These are phyloP conservation scores for Teratosphaeriaceae sp. DNA, from an alignment of 2,329 filamentous ascomycete genomes.

Conservation along the genomic window DNA sequence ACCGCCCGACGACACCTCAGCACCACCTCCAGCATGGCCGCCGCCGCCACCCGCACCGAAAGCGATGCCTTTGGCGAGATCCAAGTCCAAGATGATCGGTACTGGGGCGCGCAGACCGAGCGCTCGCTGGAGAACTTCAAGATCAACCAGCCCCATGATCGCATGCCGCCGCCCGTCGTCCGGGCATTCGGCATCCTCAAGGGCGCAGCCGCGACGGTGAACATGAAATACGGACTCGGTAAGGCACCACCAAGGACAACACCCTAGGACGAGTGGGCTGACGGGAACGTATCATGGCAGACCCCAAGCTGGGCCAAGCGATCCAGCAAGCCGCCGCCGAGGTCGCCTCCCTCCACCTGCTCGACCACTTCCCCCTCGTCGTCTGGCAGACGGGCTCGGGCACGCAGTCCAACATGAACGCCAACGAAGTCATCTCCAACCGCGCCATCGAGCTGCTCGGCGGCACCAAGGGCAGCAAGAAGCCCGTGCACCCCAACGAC, in stretches of 20 bases:
- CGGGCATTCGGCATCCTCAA: constrained; percentile 96
- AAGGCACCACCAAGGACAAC: constrained; percentile 31
- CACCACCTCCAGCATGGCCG: constrained; percentile 28
- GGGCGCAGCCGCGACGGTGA: constrained; percentile 90
- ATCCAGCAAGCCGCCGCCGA: constrained; percentile 93
- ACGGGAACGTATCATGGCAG: constrained; percentile 37
- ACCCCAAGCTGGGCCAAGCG: constrained; percentile 81
- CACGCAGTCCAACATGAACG: constrained; percentile 99
- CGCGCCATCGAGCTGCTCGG: constrained; percentile 96
- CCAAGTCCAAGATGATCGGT: constrained; percentile 84
- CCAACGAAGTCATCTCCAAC: constrained; percentile 99
- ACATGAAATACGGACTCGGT: constrained; percentile 88
- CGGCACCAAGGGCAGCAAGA: constrained; percentile 91
- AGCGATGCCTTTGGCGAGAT: constrained; percentile 98
- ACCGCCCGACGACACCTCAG: constrained; percentile 20
- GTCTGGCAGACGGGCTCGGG: constrained; percentile 99
- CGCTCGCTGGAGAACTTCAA: constrained; percentile 95
- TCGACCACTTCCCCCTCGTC: constrained; percentile 96
- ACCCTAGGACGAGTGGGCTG: background rate
- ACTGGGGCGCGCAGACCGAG: constrained; percentile 98
- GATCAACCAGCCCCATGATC: constrained; percentile 98
- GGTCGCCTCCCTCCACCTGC: constrained; percentile 85
- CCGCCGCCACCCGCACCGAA: constrained; percentile 63
- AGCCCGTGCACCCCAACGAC: constrained; percentile 98
- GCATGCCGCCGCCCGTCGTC: constrained; percentile 90